Evolutionary conservation across 2,329 filamentous ascomycete genomes (phyloP).

Genomic region (Sporothrix euskadiensis): DNA sequence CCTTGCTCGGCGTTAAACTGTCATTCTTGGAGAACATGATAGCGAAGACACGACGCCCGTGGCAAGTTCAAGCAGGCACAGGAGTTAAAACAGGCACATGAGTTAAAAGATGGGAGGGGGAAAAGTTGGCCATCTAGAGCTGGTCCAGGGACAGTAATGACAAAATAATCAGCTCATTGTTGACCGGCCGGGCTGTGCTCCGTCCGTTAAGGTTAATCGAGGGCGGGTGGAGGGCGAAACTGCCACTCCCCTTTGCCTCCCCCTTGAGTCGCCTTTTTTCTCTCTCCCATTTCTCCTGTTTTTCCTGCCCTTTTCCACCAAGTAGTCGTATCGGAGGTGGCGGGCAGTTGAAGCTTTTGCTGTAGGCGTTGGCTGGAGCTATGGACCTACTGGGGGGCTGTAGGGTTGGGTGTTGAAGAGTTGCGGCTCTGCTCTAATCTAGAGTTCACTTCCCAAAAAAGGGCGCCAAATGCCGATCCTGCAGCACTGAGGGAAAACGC

Average conservation of each 20-base stretch:
- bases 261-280: background rate
- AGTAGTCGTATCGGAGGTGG: background rate
- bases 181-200: background rate
- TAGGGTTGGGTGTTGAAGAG: background rate
- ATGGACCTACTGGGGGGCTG: no score
- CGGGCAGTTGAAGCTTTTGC: background rate
- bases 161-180: background rate
- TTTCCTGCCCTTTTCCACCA: background rate
- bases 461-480: background rate
- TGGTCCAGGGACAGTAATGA: background rate
- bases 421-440: background rate
- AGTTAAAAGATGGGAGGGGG: no score
- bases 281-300: background rate
- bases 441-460: background rate
- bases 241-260: background rate
- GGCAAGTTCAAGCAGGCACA: no score
- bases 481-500: no score
- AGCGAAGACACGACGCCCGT: no score
- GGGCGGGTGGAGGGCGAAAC: background rate
- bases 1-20: background rate
- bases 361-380: background rate
- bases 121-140: background rate
- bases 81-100: no score
- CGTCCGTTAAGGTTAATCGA: background rate
- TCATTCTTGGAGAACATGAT: background rate